phyloP scores from a whole-genome alignment of 2,329 filamentous ascomycete genomes.

The Colletotrichum acutatum region DNA sequence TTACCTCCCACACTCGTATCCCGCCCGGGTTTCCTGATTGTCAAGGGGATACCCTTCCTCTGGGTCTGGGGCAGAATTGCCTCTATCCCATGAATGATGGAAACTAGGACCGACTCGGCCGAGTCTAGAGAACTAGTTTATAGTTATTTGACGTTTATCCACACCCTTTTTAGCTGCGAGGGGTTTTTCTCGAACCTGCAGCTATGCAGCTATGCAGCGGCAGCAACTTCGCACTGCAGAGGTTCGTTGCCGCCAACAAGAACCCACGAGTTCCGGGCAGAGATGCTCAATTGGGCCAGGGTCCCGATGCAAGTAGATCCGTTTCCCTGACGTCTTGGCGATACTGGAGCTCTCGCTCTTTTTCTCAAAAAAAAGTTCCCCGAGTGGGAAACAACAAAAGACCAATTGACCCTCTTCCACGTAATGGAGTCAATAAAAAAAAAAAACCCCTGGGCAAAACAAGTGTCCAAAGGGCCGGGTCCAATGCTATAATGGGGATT shows the following conservation, averaged over 20 bases:
- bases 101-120: not conserved
- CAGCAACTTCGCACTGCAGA: not conserved
- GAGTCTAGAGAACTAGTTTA: not conserved
- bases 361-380: not conserved
- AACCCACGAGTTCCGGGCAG: constrained; percentile 10
- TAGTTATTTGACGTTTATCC: not conserved
- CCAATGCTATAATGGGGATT: constrained; percentile 7
- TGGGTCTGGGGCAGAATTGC: not conserved
- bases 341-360: not conserved
- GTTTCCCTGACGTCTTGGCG: constrained; percentile 16
- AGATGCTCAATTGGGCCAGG: constrained; percentile 25
- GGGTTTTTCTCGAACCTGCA: not conserved
- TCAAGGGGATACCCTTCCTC: not conserved
- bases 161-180: not conserved
- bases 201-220: not conserved
- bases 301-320: constrained; percentile 24
- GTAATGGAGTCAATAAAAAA: constrained; percentile 22
- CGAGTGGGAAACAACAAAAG: not conserved
- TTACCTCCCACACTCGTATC: not conserved
- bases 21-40: not conserved
- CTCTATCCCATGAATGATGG: too few relatives aligned
- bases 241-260: not conserved
- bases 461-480: constrained; percentile 5
- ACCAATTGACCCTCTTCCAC: not conserved
- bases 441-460: not conserved